Conservation (phyloP, 1,284 basidiomycete genomes). For the Vanrija sp. region DNA sequence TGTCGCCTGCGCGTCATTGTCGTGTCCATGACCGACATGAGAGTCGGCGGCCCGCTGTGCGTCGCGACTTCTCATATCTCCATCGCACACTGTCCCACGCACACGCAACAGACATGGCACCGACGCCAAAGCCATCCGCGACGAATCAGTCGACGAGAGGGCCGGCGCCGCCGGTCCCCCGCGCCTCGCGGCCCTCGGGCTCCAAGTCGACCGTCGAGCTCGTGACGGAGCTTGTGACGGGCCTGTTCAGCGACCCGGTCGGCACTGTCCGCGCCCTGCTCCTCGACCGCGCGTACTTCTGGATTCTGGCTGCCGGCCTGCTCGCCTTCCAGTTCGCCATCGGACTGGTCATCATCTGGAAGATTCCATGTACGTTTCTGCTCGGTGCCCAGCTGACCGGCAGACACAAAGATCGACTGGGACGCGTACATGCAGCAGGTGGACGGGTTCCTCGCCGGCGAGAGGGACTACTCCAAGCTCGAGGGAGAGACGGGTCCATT, state of each 20-base stretch:
- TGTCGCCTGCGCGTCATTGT: no score
- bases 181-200: not conserved
- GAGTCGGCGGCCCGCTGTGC: no score
- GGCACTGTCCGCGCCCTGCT: constrained; percentile 47
- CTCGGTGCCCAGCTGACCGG: not conserved
- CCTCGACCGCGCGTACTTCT: constrained; percentile 62
- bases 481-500: constrained; percentile 88
- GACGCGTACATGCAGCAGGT: constrained; percentile 61
- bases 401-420: constrained; percentile 98
- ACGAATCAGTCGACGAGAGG: no score
- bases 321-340: constrained; percentile 70
- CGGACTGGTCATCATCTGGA: constrained; percentile 70
- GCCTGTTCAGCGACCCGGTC: constrained; percentile 1
- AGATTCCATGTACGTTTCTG: constrained; percentile 67
- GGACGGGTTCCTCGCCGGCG: constrained; percentile 71
- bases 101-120: not conserved
- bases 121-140: not conserved
- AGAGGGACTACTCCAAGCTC: constrained; percentile 80
- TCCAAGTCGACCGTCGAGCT: not conserved
- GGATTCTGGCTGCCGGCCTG: constrained; percentile 56
- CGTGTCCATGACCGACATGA: no score
- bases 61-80: not conserved
- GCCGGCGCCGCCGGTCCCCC: not conserved
- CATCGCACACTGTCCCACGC: not conserved
- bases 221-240: not conserved